phyloP scores from a whole-genome alignment of 2,329 filamentous ascomycete genomes.

The Fusarium transvaalense region DNA sequence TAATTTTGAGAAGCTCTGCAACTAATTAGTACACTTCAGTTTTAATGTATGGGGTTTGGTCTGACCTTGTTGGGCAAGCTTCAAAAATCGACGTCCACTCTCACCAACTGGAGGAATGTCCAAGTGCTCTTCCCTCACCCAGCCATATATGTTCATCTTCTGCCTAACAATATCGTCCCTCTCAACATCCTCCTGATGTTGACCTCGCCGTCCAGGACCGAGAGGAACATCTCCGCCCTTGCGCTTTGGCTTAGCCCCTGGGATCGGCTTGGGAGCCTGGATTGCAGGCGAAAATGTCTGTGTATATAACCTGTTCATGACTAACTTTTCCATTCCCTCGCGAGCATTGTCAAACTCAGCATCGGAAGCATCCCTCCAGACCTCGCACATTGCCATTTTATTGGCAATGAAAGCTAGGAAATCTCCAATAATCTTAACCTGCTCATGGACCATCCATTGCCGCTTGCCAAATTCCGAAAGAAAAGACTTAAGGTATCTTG shows the following conservation, averaged over 20 bases:
- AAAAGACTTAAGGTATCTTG: slow-evolving; percentile 94
- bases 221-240: slow-evolving; percentile 76
- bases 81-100: slow-evolving; percentile 88
- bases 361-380: slow-evolving; percentile 96
- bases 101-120: slow-evolving; percentile 89
- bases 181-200: slow-evolving; percentile 98
- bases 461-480: slow-evolving; percentile 94
- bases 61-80: slow-evolving; percentile 86
- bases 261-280: slow-evolving; percentile 79
- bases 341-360: slow-evolving; percentile 98
- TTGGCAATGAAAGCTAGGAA: slow-evolving; percentile 97
- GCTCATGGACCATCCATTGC: slow-evolving; percentile 99
- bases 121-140: slow-evolving; percentile 92
- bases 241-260: slow-evolving; percentile 75
- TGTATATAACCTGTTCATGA: slow-evolving; percentile 96
- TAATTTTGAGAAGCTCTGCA: slow-evolving; percentile 92
- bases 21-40: slow-evolving; percentile 33
- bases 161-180: slow-evolving; percentile 95
- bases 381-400: slow-evolving; percentile 97
- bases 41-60: background rate
- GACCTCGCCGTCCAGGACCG: slow-evolving; percentile 87
- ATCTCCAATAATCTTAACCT: slow-evolving; percentile 98
- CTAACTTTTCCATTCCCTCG: slow-evolving; percentile 99
- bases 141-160: slow-evolving; percentile 96
- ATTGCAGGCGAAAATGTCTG: slow-evolving; percentile 98